Evolutionary conservation across 1,284 basidiomycete species (phyloP).

Genomic region (Pterulicium gracile): DNA sequence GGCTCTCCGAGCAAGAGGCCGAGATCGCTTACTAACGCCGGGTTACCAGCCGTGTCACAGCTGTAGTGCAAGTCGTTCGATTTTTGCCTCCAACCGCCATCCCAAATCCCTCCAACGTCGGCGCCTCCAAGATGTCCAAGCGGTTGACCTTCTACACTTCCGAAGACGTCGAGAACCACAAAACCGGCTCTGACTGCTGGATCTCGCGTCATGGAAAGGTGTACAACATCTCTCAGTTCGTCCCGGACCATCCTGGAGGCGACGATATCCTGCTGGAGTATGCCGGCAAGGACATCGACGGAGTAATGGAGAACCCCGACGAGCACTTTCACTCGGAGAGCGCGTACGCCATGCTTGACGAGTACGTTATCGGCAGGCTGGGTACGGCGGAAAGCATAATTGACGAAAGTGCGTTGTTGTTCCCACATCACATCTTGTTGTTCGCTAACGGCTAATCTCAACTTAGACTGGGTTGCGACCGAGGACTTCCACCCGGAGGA

Average conservation of each 20-base stretch:
- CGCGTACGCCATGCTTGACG: slow-evolving; percentile 88
- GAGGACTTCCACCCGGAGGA: slow-evolving; percentile 87
- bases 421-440: not conserved
- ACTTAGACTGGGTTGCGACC: slow-evolving; percentile 72
- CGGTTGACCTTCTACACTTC: slow-evolving; percentile 60
- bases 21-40: no score
- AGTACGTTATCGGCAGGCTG: slow-evolving; percentile 75
- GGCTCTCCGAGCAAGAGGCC: no score
- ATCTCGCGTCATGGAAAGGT: slow-evolving; percentile 62
- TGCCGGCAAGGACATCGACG: slow-evolving; percentile 79
- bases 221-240: slow-evolving; percentile 69
- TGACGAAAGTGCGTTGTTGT: slow-evolving; percentile 53
- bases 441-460: not conserved
- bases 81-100: not conserved
- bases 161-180: slow-evolving; percentile 61
- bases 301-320: slow-evolving; percentile 73
- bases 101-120: not conserved
- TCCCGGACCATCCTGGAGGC: slow-evolving; percentile 78
- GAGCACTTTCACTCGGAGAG: slow-evolving; percentile 91
- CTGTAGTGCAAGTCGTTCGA: no score
- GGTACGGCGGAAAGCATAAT: slow-evolving; percentile 71
- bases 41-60: no score
- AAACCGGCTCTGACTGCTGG: slow-evolving; percentile 56
- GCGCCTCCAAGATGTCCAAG: slow-evolving; percentile 21
- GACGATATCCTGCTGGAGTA: slow-evolving; percentile 74